These are phyloP conservation scores for Stropharia rugosoannulata DNA, from an alignment of 768 basidiomycete genomes.

Conservation along the genomic window DNA sequence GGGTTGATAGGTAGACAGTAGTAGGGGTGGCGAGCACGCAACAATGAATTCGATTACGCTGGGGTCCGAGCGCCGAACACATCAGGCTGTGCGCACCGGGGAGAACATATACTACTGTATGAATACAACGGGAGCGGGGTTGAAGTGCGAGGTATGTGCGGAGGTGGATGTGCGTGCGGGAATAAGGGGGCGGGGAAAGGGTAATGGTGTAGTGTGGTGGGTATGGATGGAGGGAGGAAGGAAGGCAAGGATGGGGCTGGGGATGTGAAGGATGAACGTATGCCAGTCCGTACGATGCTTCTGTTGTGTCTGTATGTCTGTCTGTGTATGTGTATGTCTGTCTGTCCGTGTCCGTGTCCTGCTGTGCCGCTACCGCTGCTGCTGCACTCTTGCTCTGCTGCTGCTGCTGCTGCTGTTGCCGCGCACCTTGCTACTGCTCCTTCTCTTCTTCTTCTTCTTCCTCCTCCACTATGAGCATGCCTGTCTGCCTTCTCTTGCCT, in stretches of 20 bases:
- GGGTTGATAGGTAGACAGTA: no score
- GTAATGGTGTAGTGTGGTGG: background rate
- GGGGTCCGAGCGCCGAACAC: slow-evolving; percentile 12
- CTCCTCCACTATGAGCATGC: slow-evolving; percentile 1
- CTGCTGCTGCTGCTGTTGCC: background rate
- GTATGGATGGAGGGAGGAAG: background rate
- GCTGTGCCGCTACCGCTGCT: background rate
- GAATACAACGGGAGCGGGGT: slow-evolving; percentile 35
- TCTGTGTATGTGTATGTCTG: background rate
- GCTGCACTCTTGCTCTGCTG: background rate
- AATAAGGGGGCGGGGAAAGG: background rate
- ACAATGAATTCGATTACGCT: background rate
- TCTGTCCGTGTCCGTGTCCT: background rate
- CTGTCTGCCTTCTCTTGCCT: background rate
- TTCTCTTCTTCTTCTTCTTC: background rate
- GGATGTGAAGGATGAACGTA: background rate
- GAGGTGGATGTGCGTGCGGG: background rate
- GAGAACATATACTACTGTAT: slow-evolving; percentile 42
- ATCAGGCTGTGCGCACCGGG: slow-evolving; percentile 26
- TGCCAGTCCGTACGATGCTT: slow-evolving; percentile 7
- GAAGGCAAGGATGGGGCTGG: background rate
- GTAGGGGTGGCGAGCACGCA: background rate
- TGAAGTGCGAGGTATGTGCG: background rate
- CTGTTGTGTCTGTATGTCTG: background rate
- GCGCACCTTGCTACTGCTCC: background rate